phyloP scores from a whole-genome alignment of 495 filamentous ascomycete species.

The Schizothecium vesticola region DNA sequence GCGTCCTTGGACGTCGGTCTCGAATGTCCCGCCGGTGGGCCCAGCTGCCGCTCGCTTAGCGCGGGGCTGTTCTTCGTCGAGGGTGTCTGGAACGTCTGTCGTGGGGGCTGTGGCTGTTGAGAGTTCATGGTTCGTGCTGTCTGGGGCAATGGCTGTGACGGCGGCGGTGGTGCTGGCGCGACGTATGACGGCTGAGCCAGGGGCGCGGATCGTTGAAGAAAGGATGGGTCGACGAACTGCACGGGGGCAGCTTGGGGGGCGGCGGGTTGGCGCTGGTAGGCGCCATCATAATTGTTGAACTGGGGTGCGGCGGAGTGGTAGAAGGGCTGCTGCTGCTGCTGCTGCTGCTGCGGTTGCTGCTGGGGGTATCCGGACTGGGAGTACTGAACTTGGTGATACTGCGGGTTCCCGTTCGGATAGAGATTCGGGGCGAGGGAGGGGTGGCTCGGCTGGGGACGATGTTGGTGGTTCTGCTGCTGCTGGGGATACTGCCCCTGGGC shows the following conservation, averaged over 20 bases:
- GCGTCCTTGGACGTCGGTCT: constrained; percentile 17
- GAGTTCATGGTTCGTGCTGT: constrained; percentile 3
- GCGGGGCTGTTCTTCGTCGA: constrained; percentile 23
- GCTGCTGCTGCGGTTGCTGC: constrained; percentile 15
- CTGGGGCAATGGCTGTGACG: neutral
- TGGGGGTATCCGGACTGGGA: constrained; percentile 14
- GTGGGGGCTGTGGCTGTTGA: constrained; percentile 4
- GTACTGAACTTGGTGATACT: constrained; percentile 29
- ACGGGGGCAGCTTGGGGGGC: constrained; percentile 1
- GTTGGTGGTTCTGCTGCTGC: constrained; percentile 17
- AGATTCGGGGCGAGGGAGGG: constrained; percentile 15
- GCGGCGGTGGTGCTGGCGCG: neutral
- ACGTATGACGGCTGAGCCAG: constrained; percentile 3
- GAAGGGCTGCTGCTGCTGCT: constrained; percentile 16
- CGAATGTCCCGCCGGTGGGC: constrained; percentile 12
- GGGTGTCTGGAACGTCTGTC: constrained; percentile 4
- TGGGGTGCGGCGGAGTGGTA: constrained; percentile 16
- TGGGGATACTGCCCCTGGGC: constrained; percentile 16
- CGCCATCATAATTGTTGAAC: constrained; percentile 18
- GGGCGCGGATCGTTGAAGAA: constrained; percentile 12
- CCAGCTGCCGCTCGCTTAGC: constrained; percentile 15
- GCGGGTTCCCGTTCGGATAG: constrained; percentile 20
- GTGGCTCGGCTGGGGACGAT: constrained; percentile 8
- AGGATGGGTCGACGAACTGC: constrained; percentile 22
- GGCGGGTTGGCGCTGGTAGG: constrained; percentile 5